Base-by-base conservation (phyloP, 1,284 basidiomycete genomes). In the Apiotrichum veenhuisii region DNA sequence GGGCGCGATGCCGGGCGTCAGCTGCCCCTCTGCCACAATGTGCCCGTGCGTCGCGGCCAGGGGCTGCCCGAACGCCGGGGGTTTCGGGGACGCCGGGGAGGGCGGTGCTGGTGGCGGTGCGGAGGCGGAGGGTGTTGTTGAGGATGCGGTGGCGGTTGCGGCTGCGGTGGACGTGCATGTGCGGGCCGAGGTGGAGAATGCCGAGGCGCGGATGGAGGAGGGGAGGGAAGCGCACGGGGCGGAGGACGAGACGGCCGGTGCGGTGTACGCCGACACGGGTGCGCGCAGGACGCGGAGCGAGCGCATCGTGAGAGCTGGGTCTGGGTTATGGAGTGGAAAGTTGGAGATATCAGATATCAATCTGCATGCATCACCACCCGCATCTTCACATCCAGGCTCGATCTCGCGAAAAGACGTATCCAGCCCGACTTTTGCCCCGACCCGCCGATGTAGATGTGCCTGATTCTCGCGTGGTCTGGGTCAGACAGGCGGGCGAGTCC, bases 1-100 rank as follows among this genome's bases (percentile, higher is more conserved):
- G 10, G 80, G 79, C 1, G 86, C 81, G 58, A 98, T 90, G 12
- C 93, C 94, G 0, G 91, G 87, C 0, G 92, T 97, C 25, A 94
- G 80, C 64, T 97, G 88, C 52, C 83, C 78, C 10, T 79, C 72
- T 49, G 76, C 69, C 27, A 90, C 81, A 79, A 94, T 81, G 73
- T 93, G 88, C 2, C 89, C 87, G 72, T 94, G 91, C 0, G 89
- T 88, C 44, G 79, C 76, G 14, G 81, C 82, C 12, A 87, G 77
- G 0, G 91, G 89, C 74, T 94, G 91, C 0, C 91, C 91, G 67
- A 83, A 87, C 43, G 75, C 70, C 15, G 86, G 83, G 9, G 87
- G 87, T 70, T 88, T 89, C 20, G 59, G 59, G 18, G 47, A 38
- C 10, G 36, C n/a, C 3, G 47, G 15, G 9, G n/a, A 26, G 12